phyloP scores from a whole-genome alignment of 2,329 filamentous ascomycete genomes.

The Alternaria infectoria region DNA sequence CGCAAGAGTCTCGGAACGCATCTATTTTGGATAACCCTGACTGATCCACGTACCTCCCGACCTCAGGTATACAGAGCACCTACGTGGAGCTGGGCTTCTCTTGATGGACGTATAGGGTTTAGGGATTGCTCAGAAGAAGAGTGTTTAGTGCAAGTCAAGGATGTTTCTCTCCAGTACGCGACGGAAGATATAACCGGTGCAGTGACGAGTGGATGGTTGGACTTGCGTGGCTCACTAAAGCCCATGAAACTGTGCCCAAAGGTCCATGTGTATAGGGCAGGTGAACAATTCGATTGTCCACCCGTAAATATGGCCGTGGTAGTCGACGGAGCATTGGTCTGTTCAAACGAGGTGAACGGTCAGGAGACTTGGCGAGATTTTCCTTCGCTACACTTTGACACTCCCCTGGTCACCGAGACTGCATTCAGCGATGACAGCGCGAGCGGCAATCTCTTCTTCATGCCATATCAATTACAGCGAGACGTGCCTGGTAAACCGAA shows the following conservation, averaged over 20 bases:
- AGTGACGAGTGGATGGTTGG: conserved; percentile 10
- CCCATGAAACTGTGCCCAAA: not conserved
- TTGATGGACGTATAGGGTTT: not conserved
- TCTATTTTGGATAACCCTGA: not conserved
- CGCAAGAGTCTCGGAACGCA: not conserved
- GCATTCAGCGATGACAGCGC: not conserved
- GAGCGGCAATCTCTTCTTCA: not conserved
- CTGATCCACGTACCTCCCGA: not conserved
- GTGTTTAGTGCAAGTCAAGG: conserved; percentile 1
- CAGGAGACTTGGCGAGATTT: not conserved
- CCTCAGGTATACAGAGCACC: conserved; percentile 13
- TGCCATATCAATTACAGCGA: not conserved
- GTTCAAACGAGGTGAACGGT: not conserved
- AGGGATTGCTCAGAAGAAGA: not conserved
- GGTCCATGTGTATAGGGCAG: not conserved
- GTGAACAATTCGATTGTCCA: not conserved
- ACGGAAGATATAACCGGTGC: conserved; percentile 13
- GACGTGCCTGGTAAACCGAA: not conserved
- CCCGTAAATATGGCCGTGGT: not conserved
- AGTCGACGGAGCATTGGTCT: not conserved
- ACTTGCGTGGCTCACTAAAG: conserved; percentile 4
- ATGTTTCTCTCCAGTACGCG: conserved; percentile 5
- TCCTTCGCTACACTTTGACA: not conserved
- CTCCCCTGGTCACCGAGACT: not conserved
- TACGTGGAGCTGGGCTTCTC: conserved; percentile 20